Percentiles rank a stretch among this genome's conserved stretches.
Evolutionary conservation across 2,329 filamentous ascomycete species (phyloP).

Genomic region (Fusarium luffae): DNA sequence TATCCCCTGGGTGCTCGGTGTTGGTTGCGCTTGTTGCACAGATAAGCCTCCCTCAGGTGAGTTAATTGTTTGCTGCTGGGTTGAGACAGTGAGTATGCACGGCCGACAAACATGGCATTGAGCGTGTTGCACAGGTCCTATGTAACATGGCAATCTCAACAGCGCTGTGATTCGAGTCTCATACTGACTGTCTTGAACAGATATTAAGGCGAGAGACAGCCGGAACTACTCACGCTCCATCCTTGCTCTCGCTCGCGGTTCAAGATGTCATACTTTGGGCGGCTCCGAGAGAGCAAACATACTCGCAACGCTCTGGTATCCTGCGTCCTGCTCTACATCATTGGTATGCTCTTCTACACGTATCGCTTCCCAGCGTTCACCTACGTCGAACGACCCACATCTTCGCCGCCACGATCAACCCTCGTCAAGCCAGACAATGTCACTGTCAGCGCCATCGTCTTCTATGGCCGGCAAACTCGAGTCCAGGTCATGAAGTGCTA

Average conservation of each 20-base stretch:
- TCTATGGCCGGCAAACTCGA: conserved; percentile 31
- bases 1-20: not conserved
- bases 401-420: not conserved
- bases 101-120: not conserved
- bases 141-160: not conserved
- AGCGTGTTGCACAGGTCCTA: not conserved
- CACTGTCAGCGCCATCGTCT: conserved; percentile 31
- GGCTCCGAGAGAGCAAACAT: conserved; percentile 6
- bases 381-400: not conserved
- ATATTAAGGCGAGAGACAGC: not conserved
- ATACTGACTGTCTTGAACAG: not conserved
- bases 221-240: not conserved
- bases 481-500: conserved; percentile 33
- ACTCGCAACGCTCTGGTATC: not conserved
- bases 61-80: not conserved
- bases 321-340: not conserved
- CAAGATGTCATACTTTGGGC: conserved; percentile 2
- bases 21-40: not conserved
- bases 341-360: not conserved
- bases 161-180: not conserved
- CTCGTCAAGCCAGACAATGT: conserved; percentile 24
- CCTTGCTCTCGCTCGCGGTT: not conserved
- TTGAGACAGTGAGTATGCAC: not conserved
- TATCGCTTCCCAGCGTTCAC: not conserved
- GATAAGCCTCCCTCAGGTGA: not conserved